Conservation (phyloP, 768 basidiomycete species). For the Phlebiopsis flavidoalba region DNA sequence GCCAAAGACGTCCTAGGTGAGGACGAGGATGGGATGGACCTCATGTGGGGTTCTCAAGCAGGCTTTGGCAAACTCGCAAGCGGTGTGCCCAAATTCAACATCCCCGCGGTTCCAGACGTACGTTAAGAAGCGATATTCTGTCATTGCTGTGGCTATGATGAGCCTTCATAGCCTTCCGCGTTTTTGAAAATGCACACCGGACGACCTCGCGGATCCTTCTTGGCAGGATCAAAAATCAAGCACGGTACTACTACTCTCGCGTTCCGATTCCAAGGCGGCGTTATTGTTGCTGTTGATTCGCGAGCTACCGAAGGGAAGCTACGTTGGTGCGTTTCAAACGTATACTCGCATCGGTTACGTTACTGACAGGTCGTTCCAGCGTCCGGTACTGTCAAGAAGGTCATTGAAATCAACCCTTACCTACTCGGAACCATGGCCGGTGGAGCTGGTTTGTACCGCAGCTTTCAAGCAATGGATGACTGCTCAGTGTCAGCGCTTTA, state of each 20-base stretch:
- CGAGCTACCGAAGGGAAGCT: constrained; percentile 95
- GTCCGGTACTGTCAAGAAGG: constrained; percentile 97
- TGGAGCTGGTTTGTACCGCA: constrained; percentile 68
- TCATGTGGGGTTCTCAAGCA: constrained; percentile 70
- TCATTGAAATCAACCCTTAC: constrained; percentile 99
- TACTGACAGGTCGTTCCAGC: constrained; percentile 40
- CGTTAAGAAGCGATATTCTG: constrained; percentile 25
- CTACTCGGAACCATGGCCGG: constrained; percentile 99
- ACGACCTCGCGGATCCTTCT: constrained; percentile 89
- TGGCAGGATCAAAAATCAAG: constrained; percentile 97
- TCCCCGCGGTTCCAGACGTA: constrained; percentile 76
- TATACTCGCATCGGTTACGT: background rate
- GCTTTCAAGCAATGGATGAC: background rate
- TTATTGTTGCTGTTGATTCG: constrained; percentile 99
- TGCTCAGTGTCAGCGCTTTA: constrained; percentile 26
- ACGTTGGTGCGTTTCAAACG: constrained; percentile 66
- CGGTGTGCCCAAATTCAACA: constrained; percentile 65
- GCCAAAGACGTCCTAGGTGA: constrained; percentile 46
- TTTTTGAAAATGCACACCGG: constrained; percentile 93
- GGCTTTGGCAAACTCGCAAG: constrained; percentile 73
- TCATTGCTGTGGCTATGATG: background rate
- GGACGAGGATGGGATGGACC: constrained; percentile 59
- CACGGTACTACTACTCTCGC: constrained; percentile 98
- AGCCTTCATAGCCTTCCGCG: constrained; percentile 63
- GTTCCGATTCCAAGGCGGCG: constrained; percentile 94